Conservation (phyloP, 2,329 filamentous ascomycete species). For the Clarireedia sp. region DNA sequence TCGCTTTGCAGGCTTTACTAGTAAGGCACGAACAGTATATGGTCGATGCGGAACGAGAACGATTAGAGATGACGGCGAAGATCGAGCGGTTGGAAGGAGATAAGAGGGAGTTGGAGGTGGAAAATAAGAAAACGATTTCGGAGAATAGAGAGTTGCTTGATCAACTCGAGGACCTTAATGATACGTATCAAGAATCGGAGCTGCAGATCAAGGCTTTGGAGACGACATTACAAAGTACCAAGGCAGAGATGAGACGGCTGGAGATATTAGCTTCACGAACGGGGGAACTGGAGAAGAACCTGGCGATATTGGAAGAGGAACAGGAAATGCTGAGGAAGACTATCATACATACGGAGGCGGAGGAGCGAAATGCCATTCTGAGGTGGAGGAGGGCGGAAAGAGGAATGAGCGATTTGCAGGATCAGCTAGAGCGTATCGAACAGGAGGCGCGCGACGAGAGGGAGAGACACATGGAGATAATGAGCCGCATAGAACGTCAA, state of each 20-base stretch:
- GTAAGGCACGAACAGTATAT: conserved; percentile 91
- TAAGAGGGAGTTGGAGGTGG: conserved; percentile 65
- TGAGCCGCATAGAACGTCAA: conserved; percentile 76
- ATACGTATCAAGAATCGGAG: conserved; percentile 71
- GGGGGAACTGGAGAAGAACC: conserved; percentile 70
- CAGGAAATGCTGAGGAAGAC: conserved; percentile 64
- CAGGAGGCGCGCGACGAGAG: conserved; percentile 72
- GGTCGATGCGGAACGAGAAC: conserved; percentile 82
- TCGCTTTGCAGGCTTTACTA: conserved; percentile 74
- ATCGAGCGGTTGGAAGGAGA: conserved; percentile 43
- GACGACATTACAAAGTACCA: conserved; percentile 66
- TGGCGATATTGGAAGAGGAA: conserved; percentile 72
- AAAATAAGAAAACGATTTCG: conserved; percentile 70
- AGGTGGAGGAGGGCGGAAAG: conserved; percentile 82
- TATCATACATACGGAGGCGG: conserved; percentile 59
- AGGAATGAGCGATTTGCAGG: conserved; percentile 69
- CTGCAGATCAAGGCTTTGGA: conserved; percentile 70
- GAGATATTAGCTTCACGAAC: conserved; percentile 68
- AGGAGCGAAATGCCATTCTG: conserved; percentile 70
- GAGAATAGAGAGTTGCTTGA: conserved; percentile 77
- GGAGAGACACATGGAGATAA: conserved; percentile 71
- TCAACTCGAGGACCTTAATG: conserved; percentile 79
- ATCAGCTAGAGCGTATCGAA: conserved; percentile 84
- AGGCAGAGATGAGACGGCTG: conserved; percentile 67
- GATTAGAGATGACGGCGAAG: conserved; percentile 32